Percentiles rank a stretch among this genome's conserved stretches.
Evolutionary conservation across 257 asterid genomes (phyloP).

Genomic region (Nicotiana sylvestris): DNA sequence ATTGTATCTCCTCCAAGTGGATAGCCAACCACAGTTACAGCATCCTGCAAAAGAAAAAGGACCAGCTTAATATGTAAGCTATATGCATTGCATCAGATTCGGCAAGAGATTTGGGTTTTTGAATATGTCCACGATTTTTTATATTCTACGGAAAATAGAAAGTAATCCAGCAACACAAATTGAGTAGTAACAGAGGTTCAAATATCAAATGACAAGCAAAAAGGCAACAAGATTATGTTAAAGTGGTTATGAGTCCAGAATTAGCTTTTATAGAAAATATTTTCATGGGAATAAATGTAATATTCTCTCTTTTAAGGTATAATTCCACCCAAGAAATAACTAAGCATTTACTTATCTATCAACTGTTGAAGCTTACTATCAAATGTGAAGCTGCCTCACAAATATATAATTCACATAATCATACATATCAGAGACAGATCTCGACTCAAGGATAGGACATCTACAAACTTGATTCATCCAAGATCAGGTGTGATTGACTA

Average conservation of each 20-base stretch:
- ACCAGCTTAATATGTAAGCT: background rate
- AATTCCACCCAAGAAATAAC: background rate
- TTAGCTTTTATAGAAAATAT: background rate
- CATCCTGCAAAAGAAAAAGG: conserved; percentile 51
- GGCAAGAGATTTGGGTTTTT: background rate
- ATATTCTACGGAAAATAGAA: background rate
- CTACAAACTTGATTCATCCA: background rate
- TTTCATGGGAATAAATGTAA: background rate
- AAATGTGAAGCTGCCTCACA: background rate
- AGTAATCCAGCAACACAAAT: background rate
- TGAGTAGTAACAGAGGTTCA: background rate
- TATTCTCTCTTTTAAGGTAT: background rate
- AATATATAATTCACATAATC: background rate
- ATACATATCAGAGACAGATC: background rate
- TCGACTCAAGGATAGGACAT: background rate
- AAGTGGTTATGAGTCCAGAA: background rate
- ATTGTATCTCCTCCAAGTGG: conserved; percentile 99
- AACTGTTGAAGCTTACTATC: background rate
- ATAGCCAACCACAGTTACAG: conserved; percentile 95
- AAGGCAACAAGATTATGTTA: background rate
- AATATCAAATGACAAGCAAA: background rate
- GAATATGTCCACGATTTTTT: background rate
- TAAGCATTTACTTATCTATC: background rate
- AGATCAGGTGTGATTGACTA: background rate
- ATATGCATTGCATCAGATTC: background rate